A percentile compares a stretch with the other conserved stretches of the same genome.
Conservation (phyloP, 2,329 filamentous ascomycete genomes). For the Colletotrichum lupini region DNA sequence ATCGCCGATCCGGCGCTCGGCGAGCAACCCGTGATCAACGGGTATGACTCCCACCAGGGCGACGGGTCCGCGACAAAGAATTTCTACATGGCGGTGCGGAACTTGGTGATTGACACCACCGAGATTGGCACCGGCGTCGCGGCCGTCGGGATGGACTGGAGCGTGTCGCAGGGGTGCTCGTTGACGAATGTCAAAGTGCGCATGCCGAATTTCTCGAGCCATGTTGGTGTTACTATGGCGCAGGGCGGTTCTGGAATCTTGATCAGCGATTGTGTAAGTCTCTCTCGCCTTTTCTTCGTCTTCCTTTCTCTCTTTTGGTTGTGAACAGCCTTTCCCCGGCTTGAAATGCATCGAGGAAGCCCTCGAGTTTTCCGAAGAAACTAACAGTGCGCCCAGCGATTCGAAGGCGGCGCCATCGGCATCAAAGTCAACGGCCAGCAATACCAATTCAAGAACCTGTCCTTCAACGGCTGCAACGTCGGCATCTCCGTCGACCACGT, state of each 20-base stretch:
- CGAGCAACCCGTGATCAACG: slow-evolving; percentile 38
- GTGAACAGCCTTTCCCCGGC: not conserved
- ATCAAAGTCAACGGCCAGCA: slow-evolving; percentile 46
- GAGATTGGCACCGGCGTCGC: slow-evolving; percentile 34
- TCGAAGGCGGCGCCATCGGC: slow-evolving; percentile 46
- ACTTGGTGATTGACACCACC: slow-evolving; percentile 44
- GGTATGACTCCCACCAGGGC: slow-evolving; percentile 41
- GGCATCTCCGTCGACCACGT: slow-evolving; percentile 42
- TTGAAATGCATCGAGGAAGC: not conserved
- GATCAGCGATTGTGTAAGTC: slow-evolving; percentile 42
- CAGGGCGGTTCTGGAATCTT: slow-evolving; percentile 46
- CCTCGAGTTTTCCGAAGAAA: too few relatives aligned
- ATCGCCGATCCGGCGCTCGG: slow-evolving; percentile 38
- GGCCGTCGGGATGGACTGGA: slow-evolving; percentile 44
- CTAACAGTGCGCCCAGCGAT: slow-evolving; percentile 34
- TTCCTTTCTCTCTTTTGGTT: too few relatives aligned
- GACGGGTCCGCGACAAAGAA: slow-evolving; percentile 44
- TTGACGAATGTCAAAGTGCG: slow-evolving; percentile 44
- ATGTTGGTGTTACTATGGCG: slow-evolving; percentile 49
- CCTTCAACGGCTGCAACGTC: slow-evolving; percentile 44
- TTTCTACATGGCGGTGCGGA: slow-evolving; percentile 47
- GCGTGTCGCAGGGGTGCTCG: slow-evolving; percentile 44
- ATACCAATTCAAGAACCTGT: slow-evolving; percentile 47
- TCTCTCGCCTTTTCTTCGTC: not conserved
- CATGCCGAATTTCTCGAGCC: slow-evolving; percentile 47